phyloP scores from a whole-genome alignment of 176 grass and related monocot genomes.

The Areca catechu region DNA sequence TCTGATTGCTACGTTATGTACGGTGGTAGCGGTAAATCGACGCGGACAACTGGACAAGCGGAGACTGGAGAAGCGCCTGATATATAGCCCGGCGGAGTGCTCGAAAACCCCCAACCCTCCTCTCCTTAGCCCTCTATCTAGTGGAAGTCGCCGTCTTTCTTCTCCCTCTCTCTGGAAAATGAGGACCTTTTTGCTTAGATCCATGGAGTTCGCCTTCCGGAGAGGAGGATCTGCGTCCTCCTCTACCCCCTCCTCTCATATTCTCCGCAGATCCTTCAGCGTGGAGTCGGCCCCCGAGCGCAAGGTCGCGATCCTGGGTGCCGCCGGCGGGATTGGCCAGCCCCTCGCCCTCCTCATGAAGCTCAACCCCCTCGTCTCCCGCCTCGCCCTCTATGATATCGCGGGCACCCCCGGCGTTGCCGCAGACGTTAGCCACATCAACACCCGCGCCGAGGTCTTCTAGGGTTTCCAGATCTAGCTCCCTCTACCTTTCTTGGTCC shows the following conservation, averaged over 20 bases:
- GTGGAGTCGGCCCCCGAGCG: slow-evolving; percentile 18
- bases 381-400: slow-evolving; percentile 46
- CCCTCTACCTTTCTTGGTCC: not conserved
- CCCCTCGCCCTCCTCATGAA: slow-evolving; percentile 41
- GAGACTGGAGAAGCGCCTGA: no score
- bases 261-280: slow-evolving; percentile 23
- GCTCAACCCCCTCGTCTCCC: slow-evolving; percentile 46
- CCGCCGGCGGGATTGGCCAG: slow-evolving; percentile 38
- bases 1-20: no score
- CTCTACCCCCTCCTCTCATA: not conserved
- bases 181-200: slow-evolving; percentile 25
- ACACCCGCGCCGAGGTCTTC: slow-evolving; percentile 20
- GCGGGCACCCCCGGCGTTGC: slow-evolving; percentile 41
- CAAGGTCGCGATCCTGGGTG: slow-evolving; percentile 37
- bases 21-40: no score
- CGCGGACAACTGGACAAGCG: no score
- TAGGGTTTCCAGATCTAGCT: not conserved
- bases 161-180: not conserved
- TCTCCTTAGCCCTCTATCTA: not conserved
- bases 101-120: no score
- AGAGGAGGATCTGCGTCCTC: no score
- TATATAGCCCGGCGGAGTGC: no score
- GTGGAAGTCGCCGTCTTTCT: not conserved
- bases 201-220: not conserved
- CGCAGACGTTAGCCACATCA: slow-evolving; percentile 46